Base-by-base conservation (phyloP, 768 basidiomycete genomes). In the Gymnopilus junonius region DNA sequence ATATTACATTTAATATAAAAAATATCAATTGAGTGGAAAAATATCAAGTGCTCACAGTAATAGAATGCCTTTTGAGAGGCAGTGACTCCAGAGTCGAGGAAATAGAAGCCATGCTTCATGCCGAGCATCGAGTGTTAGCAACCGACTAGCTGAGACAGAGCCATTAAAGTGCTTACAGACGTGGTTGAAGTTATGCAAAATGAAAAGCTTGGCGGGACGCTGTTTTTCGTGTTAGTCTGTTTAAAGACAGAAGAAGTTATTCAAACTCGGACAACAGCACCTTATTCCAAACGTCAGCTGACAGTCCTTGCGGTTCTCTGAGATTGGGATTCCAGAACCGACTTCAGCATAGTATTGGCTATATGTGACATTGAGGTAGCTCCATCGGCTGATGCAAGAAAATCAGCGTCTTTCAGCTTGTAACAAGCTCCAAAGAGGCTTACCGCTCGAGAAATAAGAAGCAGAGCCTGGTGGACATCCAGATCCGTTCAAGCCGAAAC, bases 281-380 rank as follows among this genome's bases (percentile, higher is more conserved):
- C 56, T 40, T 25, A 70, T 65, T 20, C 69, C 69, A 42, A 70
- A 35, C 20, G 71, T 70, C 35, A 72, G 57, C 15, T 68, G 69
- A 40, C 71, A 72, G 23, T 67, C 66, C 62, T 70, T 72, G n/a
- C 71, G 54, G 62, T 72, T 70, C 14, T 62, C 39, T 40, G 59
- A 63, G 46, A 69, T 65, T 4, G 69, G 46, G 43, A 67, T 63
- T n/a, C 61, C 63, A 29, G 69, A 69, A 10, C 69, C 71, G 6
- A 65, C 66, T 46, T 68, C 56, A 10, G 71, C 69, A 46, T 62
- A 70, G 63, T 56, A 70, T 45, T 66, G 45, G 58, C 69, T 67
- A 59, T 69, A 70, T 29, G 66, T 65, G 6, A 72, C 66, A 27
- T 68, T 72, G 20, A 72, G 61, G 67, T 63, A 37, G 69, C 63